Conservation (phyloP, 345 rosid genomes). For the Populus nigra region DNA sequence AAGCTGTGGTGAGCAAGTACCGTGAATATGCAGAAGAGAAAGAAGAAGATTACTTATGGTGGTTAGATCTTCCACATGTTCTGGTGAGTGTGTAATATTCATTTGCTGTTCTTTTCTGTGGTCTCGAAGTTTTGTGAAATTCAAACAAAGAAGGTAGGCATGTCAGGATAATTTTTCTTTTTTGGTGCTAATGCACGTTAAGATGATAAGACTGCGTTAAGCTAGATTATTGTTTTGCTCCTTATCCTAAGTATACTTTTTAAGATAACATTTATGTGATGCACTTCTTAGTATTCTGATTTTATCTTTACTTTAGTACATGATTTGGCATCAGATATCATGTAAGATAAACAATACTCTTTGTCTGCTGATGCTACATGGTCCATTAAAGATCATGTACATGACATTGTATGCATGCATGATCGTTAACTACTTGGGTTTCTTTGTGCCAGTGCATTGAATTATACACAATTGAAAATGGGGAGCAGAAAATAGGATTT, state of each 20-base stretch:
- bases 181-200: too few species aligned
- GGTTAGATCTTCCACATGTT: constrained; percentile 90
- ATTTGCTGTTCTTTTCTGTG: neutral
- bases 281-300: too few species aligned
- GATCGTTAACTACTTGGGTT: constrained; percentile 3
- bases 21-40: constrained; percentile 75
- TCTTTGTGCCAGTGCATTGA: constrained; percentile 73
- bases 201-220: too few species aligned
- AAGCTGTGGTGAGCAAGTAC: constrained; percentile 89
- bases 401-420: neutral
- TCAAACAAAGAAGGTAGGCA: too few species aligned
- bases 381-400: neutral
- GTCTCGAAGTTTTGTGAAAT: neutral
- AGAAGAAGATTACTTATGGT: constrained; percentile 86
- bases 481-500: constrained; percentile 68
- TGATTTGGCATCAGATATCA: neutral
- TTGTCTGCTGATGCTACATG: neutral
- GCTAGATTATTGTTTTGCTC: too few species aligned
- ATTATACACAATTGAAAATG: constrained; percentile 56
- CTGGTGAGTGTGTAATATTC: constrained; percentile 47
- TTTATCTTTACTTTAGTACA: too few species aligned
- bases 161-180: too few species aligned
- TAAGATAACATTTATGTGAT: too few species aligned
- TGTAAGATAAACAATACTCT: neutral
- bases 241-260: too few species aligned